Conservation (phyloP, 2,329 filamentous ascomycete genomes). For the Epichloe brachyelytri region DNA sequence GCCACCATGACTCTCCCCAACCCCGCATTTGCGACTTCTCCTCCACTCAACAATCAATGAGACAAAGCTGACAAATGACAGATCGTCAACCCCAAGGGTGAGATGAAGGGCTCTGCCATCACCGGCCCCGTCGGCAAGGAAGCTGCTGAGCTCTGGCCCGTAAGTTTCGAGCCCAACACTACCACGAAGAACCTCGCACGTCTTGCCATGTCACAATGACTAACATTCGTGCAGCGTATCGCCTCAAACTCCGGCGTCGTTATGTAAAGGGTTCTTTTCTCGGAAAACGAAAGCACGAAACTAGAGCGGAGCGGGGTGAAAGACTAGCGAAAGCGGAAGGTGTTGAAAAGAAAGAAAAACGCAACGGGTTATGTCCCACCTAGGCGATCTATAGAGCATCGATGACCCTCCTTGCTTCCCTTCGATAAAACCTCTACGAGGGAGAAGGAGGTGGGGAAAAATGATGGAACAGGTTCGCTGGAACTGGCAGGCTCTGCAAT, state of each 20-base stretch:
- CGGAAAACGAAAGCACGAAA: not conserved
- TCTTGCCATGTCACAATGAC: not conserved
- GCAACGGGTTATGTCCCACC: slow-evolving; percentile 13
- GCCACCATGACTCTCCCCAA: not conserved
- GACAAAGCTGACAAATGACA: slow-evolving; percentile 21
- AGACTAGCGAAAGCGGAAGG: slow-evolving; percentile 8
- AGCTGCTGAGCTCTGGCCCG: slow-evolving; percentile 98
- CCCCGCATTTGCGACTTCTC: not conserved
- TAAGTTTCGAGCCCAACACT: slow-evolving; percentile 36
- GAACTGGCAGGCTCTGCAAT: slow-evolving; percentile 31
- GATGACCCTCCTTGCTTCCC: slow-evolving; percentile 4
- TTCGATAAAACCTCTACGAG: not conserved
- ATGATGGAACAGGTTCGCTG: slow-evolving; percentile 1
- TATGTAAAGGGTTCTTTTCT: slow-evolving; percentile 60
- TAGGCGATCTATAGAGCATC: slow-evolving; percentile 21
- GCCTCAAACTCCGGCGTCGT: slow-evolving; percentile 99
- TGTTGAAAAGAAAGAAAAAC: slow-evolving; percentile 17
- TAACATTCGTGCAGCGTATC: slow-evolving; percentile 58
- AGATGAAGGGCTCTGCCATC: slow-evolving; percentile 99
- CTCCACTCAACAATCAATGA: not conserved
- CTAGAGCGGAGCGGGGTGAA: slow-evolving; percentile 1
- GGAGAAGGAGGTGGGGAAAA: not conserved
- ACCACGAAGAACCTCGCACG: not conserved
- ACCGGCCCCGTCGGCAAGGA: slow-evolving; percentile 99
- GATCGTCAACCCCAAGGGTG: slow-evolving; percentile 99